phyloP scores from a whole-genome alignment of 1,284 basidiomycete genomes.

The Xerocomus cyaneibrunnescens region DNA sequence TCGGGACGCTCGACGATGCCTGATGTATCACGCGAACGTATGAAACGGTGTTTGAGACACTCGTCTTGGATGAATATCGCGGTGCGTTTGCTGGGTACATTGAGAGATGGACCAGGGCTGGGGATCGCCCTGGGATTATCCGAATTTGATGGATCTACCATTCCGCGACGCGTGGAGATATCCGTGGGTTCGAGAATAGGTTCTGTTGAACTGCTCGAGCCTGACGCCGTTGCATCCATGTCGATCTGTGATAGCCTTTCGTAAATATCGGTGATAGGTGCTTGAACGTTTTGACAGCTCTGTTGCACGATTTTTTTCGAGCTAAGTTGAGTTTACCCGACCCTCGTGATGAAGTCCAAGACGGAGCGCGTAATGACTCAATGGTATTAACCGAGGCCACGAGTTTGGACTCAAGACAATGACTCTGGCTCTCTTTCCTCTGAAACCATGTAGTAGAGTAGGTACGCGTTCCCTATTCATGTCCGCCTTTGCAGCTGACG shows the following conservation, averaged over 20 bases:
- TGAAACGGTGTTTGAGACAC: constrained; percentile 75
- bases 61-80: constrained; percentile 59
- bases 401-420: too few species aligned
- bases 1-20: constrained; percentile 87
- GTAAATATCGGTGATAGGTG: background rate
- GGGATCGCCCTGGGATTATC: background rate
- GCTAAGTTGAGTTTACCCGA: too few species aligned
- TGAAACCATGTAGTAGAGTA: too few species aligned
- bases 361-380: too few species aligned
- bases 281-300: background rate
- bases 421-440: too few species aligned
- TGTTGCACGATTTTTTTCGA: too few species aligned
- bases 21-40: constrained; percentile 71
- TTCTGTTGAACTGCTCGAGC: background rate
- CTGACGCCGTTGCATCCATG: constrained; percentile 5
- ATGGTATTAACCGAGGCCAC: too few species aligned
- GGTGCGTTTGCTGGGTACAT: constrained; percentile 15
- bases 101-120: background rate
- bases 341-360: too few species aligned
- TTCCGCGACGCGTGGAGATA: background rate
- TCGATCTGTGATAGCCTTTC: too few species aligned
- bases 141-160: background rate
- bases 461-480: too few species aligned
- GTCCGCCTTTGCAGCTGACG: too few species aligned
- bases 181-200: background rate